Base-by-base conservation (phyloP, 192 early-diverging fungal species). In the Coemansia sp. region DNA sequence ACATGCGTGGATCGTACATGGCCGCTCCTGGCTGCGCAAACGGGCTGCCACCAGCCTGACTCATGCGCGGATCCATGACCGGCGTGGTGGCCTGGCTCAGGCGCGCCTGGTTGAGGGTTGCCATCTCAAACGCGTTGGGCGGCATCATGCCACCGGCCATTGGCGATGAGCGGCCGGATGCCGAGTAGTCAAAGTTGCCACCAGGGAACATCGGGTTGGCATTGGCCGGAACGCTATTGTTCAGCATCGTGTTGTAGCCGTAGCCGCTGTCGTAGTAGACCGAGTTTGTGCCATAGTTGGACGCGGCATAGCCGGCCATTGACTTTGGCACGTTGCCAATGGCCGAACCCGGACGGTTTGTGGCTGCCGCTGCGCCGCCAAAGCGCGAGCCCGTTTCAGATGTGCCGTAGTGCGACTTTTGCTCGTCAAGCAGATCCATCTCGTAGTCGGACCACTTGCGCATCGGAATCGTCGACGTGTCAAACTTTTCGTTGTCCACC, bases 371-470 rank as follows among this genome's bases (percentile, higher is more conserved):
- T 14, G 72, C 57, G n/a, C 62, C 74, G 38, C 67, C 62, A 49
- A 77, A 68, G 12, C 65, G 66, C 9, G 74, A 77, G 5, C 67
- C 74, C 2, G 59, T 39, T 10, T 77, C 74, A 8, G 74, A 77
- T 31, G 34, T 34, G 20, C 55, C 59, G 17, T 66, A 70, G 47
- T 77, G 74, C 55, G 74, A 77, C 48, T 58, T 61, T 56, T 63
- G 62, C 20, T 75, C 66, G 9, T 76, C 66, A 25, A 87, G 25
- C 21, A 76, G 40, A 19, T 63, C 83, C 85, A 62, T 80, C 74
- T 91, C 89, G 55, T 91, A 91, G 50, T 91, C 85, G 6, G 87
- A 81, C 89, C 89, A 91, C 50, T 82, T 84, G 80, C 83, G 85
- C 61, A 79, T 76, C 12, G 89, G 89, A 39, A 91, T 91, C 1